Evolutionary conservation across 176 grass and related monocot species (phyloP).

Genomic region (Aegilops sharonensis): DNA sequence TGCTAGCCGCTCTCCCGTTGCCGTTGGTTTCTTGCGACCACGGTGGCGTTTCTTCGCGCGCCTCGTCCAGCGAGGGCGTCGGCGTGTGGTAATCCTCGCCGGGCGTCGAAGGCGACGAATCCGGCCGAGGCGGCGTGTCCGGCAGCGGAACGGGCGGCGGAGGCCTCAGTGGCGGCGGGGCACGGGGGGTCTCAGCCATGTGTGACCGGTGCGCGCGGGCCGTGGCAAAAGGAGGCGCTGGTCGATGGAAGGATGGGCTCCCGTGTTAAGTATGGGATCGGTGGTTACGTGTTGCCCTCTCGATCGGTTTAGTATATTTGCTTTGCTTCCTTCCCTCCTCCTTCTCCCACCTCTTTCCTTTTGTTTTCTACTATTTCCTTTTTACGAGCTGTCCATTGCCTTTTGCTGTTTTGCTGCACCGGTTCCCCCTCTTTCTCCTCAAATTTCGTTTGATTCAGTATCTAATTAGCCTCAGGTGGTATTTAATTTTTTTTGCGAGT

Average conservation of each 20-base stretch:
- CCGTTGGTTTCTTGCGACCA: slow-evolving; percentile 4
- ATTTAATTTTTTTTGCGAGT: not conserved
- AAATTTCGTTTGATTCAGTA: not conserved
- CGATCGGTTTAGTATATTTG: not conserved
- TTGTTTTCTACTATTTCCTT: not conserved
- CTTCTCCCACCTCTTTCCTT: not conserved
- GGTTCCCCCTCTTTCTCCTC: not conserved
- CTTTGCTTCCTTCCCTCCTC: slow-evolving; percentile 1
- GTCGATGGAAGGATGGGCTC: slow-evolving; percentile 2
- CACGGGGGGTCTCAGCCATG: slow-evolving; percentile 37
- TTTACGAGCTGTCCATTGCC: not conserved
- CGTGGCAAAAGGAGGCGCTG: not conserved
- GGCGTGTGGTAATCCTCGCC: slow-evolving; percentile 44
- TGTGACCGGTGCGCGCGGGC: not conserved
- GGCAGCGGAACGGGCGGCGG: slow-evolving; percentile 29
- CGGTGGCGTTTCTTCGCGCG: slow-evolving; percentile 23
- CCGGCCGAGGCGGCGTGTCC: not conserved
- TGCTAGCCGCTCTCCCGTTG: not conserved
- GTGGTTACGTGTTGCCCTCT: slow-evolving; percentile 36
- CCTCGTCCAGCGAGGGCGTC: slow-evolving; percentile 37
- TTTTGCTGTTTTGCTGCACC: not conserved
- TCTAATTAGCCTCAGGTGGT: not conserved
- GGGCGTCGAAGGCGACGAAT: slow-evolving; percentile 28
- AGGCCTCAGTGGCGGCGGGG: slow-evolving; percentile 36
- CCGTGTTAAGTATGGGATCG: slow-evolving; percentile 23